These are phyloP conservation scores for Scenedesmus sp. DNA, from an alignment of 163 green algal genomes.

Conservation along the genomic window DNA sequence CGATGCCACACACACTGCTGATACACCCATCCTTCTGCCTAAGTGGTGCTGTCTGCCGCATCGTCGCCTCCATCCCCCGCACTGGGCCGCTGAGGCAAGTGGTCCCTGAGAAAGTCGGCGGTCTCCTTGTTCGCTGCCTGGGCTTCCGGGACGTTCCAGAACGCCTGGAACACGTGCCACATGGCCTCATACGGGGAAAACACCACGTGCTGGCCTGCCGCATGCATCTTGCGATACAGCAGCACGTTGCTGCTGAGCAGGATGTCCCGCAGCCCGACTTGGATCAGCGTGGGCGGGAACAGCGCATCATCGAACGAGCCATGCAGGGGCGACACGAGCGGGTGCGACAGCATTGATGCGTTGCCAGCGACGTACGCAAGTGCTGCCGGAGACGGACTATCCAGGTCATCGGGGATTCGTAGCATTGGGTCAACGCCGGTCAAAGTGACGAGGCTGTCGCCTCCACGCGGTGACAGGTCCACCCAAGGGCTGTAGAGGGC, in stretches of 20 bases:
- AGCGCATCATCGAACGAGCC: neutral
- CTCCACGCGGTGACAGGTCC: neutral
- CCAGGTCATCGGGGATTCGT: no score
- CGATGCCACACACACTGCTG: neutral
- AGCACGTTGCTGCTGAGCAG: neutral
- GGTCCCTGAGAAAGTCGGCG: neutral
- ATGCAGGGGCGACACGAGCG: slow-evolving; percentile 16
- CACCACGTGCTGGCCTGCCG: neutral
- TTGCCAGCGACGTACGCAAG: neutral
- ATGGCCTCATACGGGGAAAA: slow-evolving; percentile 3
- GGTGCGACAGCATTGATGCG: neutral
- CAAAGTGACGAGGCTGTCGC: neutral
- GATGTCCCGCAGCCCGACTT: slow-evolving; percentile 8
- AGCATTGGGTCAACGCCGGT: neutral
- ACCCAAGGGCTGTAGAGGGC: slow-evolving; percentile 9
- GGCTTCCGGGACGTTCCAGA: neutral
- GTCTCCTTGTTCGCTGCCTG: neutral
- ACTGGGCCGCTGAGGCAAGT: neutral
- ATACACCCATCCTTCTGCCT: neutral
- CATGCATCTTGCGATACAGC: slow-evolving; percentile 13
- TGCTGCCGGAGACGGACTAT: neutral
- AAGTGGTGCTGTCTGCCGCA: neutral
- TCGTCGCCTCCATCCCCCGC: neutral
- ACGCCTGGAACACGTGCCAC: slow-evolving; percentile 16
- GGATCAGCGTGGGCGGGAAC: slow-evolving; percentile 3